Percentiles rank a stretch among this genome's conserved stretches.
phyloP scores from a whole-genome alignment of 768 basidiomycete species.

The Nidularia pulvinata region DNA sequence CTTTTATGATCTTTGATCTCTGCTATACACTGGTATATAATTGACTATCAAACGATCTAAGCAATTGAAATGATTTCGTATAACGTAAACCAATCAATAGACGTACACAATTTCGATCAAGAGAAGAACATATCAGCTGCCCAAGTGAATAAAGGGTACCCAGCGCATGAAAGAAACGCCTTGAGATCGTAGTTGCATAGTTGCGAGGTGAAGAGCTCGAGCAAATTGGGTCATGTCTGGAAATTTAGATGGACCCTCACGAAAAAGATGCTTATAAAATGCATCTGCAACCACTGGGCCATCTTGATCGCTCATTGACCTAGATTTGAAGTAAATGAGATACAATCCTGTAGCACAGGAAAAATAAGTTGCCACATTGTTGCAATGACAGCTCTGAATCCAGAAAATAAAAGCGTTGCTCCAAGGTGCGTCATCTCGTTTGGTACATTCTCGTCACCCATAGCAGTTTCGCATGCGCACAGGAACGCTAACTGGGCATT shows the following conservation, averaged over 20 bases:
- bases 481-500: neutral
- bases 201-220: neutral
- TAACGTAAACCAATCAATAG: too few species aligned
- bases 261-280: neutral
- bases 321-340: neutral
- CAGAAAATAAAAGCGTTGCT: neutral
- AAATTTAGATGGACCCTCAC: neutral
- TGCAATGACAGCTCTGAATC: neutral
- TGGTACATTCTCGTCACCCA: neutral
- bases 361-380: neutral
- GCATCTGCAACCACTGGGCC: neutral
- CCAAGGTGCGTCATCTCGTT: neutral
- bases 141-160: neutral
- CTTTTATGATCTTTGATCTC: too few species aligned
- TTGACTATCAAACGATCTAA: too few species aligned
- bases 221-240: neutral
- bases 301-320: neutral
- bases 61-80: too few species aligned
- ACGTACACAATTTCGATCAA: too few species aligned
- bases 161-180: neutral
- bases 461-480: neutral
- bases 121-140: neutral
- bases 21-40: too few species aligned
- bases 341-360: neutral
- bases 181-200: neutral